These are phyloP conservation scores for Pichia occidentalis DNA, from an alignment of 805 yeast genomes.

Conservation along the genomic window DNA sequence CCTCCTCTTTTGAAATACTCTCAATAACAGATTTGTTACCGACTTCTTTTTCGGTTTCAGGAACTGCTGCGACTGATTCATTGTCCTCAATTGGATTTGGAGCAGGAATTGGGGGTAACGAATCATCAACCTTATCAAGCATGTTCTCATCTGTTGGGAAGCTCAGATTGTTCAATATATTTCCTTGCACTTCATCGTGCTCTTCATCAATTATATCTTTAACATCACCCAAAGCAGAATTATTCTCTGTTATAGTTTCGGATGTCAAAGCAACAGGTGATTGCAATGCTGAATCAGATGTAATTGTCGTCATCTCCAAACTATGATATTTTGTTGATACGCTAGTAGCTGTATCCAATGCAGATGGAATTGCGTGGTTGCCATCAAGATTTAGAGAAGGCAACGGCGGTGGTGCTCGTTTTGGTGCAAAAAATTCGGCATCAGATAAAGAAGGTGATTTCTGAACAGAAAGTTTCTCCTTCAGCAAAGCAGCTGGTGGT, in stretches of 20 bases:
- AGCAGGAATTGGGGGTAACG: conserved; percentile 10
- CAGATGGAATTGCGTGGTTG: conserved; percentile 1
- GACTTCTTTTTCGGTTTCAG: too few relatives aligned
- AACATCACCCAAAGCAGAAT: not conserved
- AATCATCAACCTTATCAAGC: conserved; percentile 5
- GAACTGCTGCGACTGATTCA: not conserved
- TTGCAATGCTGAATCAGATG: conserved; percentile 1
- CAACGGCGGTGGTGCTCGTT: conserved; percentile 12
- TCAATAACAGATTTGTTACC: too few relatives aligned
- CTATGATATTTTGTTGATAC: not conserved
- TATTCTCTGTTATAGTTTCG: not conserved
- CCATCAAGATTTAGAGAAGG: conserved; percentile 1
- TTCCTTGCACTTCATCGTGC: conserved; percentile 6
- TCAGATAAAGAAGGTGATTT: not conserved
- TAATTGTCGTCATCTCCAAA: not conserved
- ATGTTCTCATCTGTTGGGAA: conserved; percentile 3
- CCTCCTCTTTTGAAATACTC: too few relatives aligned
- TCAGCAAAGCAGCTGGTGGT: not conserved
- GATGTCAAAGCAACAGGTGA: conserved; percentile 8
- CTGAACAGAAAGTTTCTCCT: not conserved
- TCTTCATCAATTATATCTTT: conserved; percentile 6
- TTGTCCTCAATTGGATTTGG: not conserved
- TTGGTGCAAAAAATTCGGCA: conserved; percentile 9
- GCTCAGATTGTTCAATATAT: not conserved
- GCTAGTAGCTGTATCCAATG: not conserved